Evolutionary conservation across 805 yeast genomes (phyloP), one percentile per base, ranked within the genome.

Genomic region (Candida xiaguanensis): DNA sequence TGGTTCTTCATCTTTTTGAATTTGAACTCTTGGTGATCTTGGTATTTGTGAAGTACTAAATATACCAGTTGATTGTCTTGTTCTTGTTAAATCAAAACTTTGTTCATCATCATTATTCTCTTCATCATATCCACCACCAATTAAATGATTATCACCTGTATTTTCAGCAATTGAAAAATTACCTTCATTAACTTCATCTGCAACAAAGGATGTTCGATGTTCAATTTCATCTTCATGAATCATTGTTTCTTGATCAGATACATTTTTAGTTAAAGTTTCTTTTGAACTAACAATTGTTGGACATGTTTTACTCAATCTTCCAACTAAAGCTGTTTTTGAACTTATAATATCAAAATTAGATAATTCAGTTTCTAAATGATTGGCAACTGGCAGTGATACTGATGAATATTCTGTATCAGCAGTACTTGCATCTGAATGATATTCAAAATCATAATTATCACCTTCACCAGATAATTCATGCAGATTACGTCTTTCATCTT

Each of bases 221-320:
- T 29, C n/a, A 15, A 41, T 18, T 31, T 43, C 34, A n/a, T 15
- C 12, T 19, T 34, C n/a, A 24, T 27, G 17, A 15, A 30, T 13
- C 5, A 31, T 24, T 28, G 34, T 31, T 16, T 35, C 25, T 11
- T 17, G 30, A 16, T 35, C 16, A 4, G 42, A 33, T 25, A 19
- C 5, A 5, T 19, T 23, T 26, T 38, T 32, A 3, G 52, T 47
- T 36, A 61, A 52, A 0, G 65, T 55, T 14, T 60, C 66, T 27
- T 50, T 56, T 1, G 68, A 63, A 12, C 51, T 53, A 12, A 59
- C 48, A 16, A 55, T 40, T 34, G 53, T 59, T 22, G 67, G 61
- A 34, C 47, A 46, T 23, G 39, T 36, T 8, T 41, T 52, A 40
- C 47, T 57, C n/a, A 50, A 20, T 35, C 48, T 53, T 3, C 60